Conservation (phyloP, 768 basidiomycete genomes). For the Holtermannia corniformis region DNA sequence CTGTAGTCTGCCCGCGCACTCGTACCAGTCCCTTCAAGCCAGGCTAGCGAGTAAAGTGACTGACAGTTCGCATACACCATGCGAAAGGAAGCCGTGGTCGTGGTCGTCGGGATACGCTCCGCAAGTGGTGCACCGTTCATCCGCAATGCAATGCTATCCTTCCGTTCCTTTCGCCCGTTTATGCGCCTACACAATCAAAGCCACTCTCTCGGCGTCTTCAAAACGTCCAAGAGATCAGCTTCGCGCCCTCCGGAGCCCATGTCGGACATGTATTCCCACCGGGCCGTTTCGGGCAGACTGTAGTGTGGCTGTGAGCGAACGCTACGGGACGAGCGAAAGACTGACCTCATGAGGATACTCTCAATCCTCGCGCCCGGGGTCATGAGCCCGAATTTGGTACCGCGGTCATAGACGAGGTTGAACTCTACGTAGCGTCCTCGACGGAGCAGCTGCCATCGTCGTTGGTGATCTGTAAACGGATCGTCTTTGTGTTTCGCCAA, state of each 20-base stretch:
- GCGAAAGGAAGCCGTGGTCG: too few species aligned
- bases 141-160: too few species aligned
- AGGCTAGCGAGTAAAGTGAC: too few species aligned
- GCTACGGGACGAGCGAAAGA: not conserved
- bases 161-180: too few species aligned
- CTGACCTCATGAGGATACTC: conserved; percentile 72
- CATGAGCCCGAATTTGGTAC: conserved; percentile 75
- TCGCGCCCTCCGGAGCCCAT: conserved; percentile 59
- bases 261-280: conserved; percentile 83
- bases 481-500: conserved; percentile 51
- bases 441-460: conserved; percentile 87
- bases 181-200: conserved; percentile 24
- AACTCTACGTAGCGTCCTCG: conserved; percentile 93
- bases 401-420: conserved; percentile 75
- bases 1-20: too few species aligned
- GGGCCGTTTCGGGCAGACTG: conserved; percentile 63
- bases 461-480: conserved; percentile 48
- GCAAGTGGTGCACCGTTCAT: too few species aligned
- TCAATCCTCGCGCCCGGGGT: conserved; percentile 80
- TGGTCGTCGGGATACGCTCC: too few species aligned
- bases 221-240: conserved; percentile 52
- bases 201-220: conserved; percentile 62
- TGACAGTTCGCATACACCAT: too few species aligned
- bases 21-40: too few species aligned
- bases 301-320: not conserved